Evolutionary conservation across 177 flowering plant genomes (phyloP).

Genomic region (Vitis hybrid): DNA sequence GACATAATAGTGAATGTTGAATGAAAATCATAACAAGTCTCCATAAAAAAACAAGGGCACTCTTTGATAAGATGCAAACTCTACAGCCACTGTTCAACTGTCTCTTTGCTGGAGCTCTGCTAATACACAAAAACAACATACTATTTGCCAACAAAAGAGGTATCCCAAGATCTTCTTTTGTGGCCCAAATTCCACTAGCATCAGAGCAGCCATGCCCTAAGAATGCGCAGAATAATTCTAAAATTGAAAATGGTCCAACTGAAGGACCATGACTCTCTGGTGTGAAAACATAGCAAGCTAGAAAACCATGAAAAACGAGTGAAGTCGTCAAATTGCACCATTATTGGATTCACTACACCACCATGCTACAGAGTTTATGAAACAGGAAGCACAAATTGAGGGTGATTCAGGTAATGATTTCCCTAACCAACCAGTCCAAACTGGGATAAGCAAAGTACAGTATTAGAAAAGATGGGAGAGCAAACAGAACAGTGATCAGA

Average conservation of each 20-base stretch:
- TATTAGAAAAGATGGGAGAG: conserved; percentile 82
- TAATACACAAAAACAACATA: neutral
- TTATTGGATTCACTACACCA: neutral
- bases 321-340: conserved; percentile 10
- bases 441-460: conserved; percentile 86
- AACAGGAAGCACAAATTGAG: too few relatives aligned
- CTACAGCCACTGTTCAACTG: neutral
- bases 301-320: neutral
- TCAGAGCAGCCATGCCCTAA: too few relatives aligned
- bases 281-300: neutral
- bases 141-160: neutral
- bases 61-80: neutral
- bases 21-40: too few relatives aligned
- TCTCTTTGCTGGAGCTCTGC: neutral
- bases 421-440: conserved; percentile 92
- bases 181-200: neutral
- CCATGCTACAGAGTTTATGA: too few relatives aligned
- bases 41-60: neutral
- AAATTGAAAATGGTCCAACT: neutral
- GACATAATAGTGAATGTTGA: too few relatives aligned
- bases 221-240: too few relatives aligned
- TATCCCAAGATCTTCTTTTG: neutral
- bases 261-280: neutral
- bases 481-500: conserved; percentile 69
- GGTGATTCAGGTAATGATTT: conserved; percentile 58